Evolutionary conservation across 2,329 filamentous ascomycete species (phyloP).

Genomic region (Aspergillaceae sp.): DNA sequence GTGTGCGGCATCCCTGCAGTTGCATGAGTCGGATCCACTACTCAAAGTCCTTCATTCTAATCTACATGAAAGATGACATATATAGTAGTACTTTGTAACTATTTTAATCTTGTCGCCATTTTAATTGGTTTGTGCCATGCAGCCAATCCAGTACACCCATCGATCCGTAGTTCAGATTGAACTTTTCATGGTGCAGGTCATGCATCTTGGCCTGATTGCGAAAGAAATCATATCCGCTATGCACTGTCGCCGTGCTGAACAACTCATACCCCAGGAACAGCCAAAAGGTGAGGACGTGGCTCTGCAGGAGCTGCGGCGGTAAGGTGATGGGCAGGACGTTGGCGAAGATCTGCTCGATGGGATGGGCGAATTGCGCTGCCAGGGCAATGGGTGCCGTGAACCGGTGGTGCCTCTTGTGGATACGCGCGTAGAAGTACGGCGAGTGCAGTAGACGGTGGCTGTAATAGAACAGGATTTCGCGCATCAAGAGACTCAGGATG

Average conservation of each 20-base stretch:
- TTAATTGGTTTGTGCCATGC: conserved; percentile 37
- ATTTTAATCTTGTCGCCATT: too few species aligned
- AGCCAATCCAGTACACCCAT: conserved; percentile 49
- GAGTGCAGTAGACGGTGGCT: conserved; percentile 47
- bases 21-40: too few species aligned
- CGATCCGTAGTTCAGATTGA: conserved; percentile 47
- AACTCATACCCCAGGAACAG: conserved; percentile 42
- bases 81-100: too few species aligned
- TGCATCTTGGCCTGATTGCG: conserved; percentile 39
- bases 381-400: conserved; percentile 50
- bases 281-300: conserved; percentile 49
- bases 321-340: conserved; percentile 46
- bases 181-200: conserved; percentile 51
- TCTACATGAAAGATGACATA: too few species aligned
- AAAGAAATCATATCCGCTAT: conserved; percentile 53
- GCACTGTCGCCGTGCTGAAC: conserved; percentile 46
- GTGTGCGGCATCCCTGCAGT: too few species aligned
- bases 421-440: conserved; percentile 39
- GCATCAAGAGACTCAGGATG: conserved; percentile 32
- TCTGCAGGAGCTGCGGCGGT: conserved; percentile 39
- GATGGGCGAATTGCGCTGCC: conserved; percentile 50
- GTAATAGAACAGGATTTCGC: conserved; percentile 51
- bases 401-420: conserved; percentile 51
- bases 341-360: conserved; percentile 48
- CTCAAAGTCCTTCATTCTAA: too few species aligned